phyloP scores from a whole-genome alignment of 192 early-diverging fungal species.

The Entomortierella beljakovae region DNA sequence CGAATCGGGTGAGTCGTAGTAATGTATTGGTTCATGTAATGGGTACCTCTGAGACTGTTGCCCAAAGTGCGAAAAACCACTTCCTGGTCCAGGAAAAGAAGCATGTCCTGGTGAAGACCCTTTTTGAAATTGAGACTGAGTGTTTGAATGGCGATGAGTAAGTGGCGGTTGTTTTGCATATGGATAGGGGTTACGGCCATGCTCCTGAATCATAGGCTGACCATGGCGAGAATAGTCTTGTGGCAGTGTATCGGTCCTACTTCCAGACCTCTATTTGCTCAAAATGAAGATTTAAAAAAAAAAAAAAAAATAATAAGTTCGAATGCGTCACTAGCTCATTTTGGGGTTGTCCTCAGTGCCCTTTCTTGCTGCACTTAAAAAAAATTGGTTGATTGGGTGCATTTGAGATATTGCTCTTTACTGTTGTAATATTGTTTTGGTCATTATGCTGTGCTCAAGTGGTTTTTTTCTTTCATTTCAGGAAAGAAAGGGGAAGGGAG shows the following conservation, averaged over 20 bases:
- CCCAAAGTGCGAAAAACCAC: background rate
- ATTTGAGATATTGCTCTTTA: background rate
- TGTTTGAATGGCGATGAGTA: background rate
- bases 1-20: constrained; percentile 11
- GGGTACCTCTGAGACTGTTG: constrained; percentile 2
- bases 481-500: too few species aligned
- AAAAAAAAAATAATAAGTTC: background rate
- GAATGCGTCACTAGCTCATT: too few species aligned
- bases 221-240: constrained; percentile 11
- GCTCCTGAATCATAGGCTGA: constrained; percentile 10
- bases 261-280: constrained; percentile 19
- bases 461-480: too few species aligned
- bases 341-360: too few species aligned
- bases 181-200: constrained; percentile 1
- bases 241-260: background rate
- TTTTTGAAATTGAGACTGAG: background rate
- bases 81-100: constrained; percentile 13
- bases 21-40: background rate
- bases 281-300: too few species aligned
- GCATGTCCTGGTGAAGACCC: constrained; percentile 6
- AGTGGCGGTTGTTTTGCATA: background rate
- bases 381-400: background rate
- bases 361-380: background rate
- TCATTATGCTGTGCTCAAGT: too few species aligned
- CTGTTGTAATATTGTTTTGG: too few species aligned